Evolutionary conservation across 1,284 basidiomycete species (phyloP).

Genomic region (Pyrrhoderma lamaoense): DNA sequence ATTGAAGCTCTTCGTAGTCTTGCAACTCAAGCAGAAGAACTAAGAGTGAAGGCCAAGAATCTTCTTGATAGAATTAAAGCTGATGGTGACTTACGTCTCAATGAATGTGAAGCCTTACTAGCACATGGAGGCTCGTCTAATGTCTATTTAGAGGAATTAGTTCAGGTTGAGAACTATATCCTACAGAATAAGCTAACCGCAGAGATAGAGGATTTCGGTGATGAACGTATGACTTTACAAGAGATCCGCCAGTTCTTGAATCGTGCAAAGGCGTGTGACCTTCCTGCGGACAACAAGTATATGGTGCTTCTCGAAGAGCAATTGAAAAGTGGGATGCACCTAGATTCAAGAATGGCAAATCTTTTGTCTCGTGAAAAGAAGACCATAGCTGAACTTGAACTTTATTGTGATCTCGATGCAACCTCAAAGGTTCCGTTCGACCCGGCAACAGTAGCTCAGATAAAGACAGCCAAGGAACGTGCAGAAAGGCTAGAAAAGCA

Average conservation of each 20-base stretch:
- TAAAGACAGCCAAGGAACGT: conserved; percentile 52
- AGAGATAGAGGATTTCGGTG: conserved; percentile 60
- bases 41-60: conserved; percentile 44
- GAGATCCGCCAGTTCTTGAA: conserved; percentile 61
- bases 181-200: conserved; percentile 60
- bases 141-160: conserved; percentile 68
- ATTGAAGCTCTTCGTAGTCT: conserved; percentile 51
- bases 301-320: conserved; percentile 51
- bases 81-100: conserved; percentile 39
- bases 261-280: conserved; percentile 59
- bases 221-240: conserved; percentile 49
- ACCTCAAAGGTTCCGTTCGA: conserved; percentile 59
- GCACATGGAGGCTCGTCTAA: conserved; percentile 66
- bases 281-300: conserved; percentile 54
- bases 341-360: conserved; percentile 60
- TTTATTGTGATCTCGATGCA: conserved; percentile 43
- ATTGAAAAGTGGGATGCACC: conserved; percentile 55
- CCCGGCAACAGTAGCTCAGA: conserved; percentile 47
- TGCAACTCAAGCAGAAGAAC: conserved; percentile 59
- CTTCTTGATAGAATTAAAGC: conserved; percentile 36
- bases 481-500: conserved; percentile 72
- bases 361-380: conserved; percentile 59
- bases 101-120: conserved; percentile 64
- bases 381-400: conserved; percentile 64
- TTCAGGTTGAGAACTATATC: conserved; percentile 70